phyloP scores from a whole-genome alignment of 352 stramenopile genomes.

The Pythium guiyangense region DNA sequence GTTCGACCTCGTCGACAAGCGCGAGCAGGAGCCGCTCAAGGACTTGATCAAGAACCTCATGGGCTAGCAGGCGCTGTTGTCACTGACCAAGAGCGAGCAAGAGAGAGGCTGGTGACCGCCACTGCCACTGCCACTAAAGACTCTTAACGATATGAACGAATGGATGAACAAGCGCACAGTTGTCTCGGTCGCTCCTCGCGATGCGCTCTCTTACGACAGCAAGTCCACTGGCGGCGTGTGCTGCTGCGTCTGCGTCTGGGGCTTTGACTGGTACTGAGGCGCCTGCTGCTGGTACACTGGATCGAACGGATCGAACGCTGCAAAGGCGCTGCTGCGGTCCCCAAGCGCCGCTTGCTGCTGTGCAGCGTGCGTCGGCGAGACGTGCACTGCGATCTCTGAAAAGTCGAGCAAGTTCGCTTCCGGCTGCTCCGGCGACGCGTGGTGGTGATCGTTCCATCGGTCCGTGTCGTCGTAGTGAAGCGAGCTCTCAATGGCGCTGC shows the following conservation, averaged over 20 bases:
- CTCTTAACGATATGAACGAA: background rate
- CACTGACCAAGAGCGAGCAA: too few relatives aligned
- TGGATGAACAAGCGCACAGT: too few relatives aligned
- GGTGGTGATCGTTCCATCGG: background rate
- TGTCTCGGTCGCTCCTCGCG: too few relatives aligned
- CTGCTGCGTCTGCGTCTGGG: conserved; percentile 17
- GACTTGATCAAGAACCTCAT: conserved; percentile 93
- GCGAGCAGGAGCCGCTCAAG: conserved; percentile 93
- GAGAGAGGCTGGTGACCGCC: background rate
- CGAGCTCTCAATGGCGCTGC: background rate
- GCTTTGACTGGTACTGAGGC: conserved; percentile 15
- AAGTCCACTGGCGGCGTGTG: conserved; percentile 30
- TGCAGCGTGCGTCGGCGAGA: conserved; percentile 35
- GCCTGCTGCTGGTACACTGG: conserved; percentile 8
- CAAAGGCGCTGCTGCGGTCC: conserved; percentile 8
- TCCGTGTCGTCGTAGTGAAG: too few relatives aligned
- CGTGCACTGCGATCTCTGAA: conserved; percentile 45
- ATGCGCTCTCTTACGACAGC: conserved; percentile 27
- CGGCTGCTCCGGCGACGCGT: conserved; percentile 8
- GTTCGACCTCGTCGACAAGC: conserved; percentile 92
- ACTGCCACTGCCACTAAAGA: conserved; percentile 1
- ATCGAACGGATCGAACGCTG: conserved; percentile 14
- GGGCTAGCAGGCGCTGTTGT: conserved; percentile 13
- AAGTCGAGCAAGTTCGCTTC: conserved; percentile 66
- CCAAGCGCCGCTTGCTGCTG: conserved; percentile 12